phyloP scores from a whole-genome alignment of 768 basidiomycete species.

The Russula earlei region DNA sequence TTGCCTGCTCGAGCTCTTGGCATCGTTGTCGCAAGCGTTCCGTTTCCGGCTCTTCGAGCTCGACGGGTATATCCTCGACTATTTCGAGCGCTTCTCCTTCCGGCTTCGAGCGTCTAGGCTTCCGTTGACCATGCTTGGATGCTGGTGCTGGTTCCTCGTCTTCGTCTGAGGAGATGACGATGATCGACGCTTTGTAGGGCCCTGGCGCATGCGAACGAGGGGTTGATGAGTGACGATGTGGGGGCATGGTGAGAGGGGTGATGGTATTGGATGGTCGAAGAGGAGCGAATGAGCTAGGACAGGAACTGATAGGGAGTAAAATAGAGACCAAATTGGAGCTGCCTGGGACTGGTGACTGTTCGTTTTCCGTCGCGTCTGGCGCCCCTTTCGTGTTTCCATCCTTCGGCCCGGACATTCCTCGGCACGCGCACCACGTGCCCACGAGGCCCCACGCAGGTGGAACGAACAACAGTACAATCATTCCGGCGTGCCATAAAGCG shows the following conservation, averaged over 20 bases:
- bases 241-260: not conserved
- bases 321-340: not conserved
- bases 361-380: not conserved
- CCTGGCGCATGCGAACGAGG: not conserved
- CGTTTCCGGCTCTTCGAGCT: constrained; percentile 7
- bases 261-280: not conserved
- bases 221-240: not conserved
- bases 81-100: constrained; percentile 4
- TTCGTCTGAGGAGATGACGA: constrained; percentile 17
- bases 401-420: no score
- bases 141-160: constrained; percentile 1
- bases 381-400: no score
- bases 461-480: no score
- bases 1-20: constrained; percentile 8
- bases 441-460: no score
- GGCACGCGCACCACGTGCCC: no score
- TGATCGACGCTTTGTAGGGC: constrained; percentile 1
- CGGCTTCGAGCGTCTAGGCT: not conserved
- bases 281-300: not conserved
- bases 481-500: no score
- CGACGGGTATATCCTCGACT: not conserved
- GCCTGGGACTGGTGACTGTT: not conserved
- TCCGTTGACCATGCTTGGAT: not conserved
- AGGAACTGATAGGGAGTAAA: constrained; percentile 2
- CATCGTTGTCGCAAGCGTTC: constrained; percentile 2